phyloP scores from a whole-genome alignment of 139 green algal genomes.

The Pseudopediastrum boryanum region DNA sequence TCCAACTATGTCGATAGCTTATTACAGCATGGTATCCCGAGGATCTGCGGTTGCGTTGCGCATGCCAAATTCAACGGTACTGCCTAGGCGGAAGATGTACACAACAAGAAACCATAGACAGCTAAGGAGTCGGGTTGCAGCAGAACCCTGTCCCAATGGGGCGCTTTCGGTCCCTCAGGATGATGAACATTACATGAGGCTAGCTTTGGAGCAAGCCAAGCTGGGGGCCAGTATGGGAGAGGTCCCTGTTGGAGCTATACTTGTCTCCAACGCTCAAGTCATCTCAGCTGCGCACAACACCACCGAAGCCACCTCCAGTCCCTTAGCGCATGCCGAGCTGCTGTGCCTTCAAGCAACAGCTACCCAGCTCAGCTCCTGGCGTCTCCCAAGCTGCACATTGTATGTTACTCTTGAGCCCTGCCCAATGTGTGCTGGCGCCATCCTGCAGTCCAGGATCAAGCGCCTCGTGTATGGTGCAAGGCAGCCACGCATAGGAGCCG shows the following conservation, averaged over 20 bases:
- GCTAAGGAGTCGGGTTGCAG: too few species aligned
- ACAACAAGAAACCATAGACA: too few species aligned
- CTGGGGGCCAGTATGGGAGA: slow-evolving; percentile 57
- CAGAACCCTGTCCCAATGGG: too few species aligned
- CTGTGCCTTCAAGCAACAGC: slow-evolving; percentile 67
- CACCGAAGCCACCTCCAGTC: slow-evolving; percentile 55
- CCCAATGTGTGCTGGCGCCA: slow-evolving; percentile 93
- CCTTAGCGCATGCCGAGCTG: slow-evolving; percentile 90
- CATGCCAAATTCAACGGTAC: too few species aligned
- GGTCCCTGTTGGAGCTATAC: slow-evolving; percentile 85
- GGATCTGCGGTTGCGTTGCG: too few species aligned
- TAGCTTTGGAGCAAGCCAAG: slow-evolving; percentile 54
- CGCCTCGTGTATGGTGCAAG: slow-evolving; percentile 87
- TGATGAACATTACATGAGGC: slow-evolving; percentile 58
- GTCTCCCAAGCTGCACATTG: slow-evolving; percentile 77
- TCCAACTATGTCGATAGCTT: too few species aligned
- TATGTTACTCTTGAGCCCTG: slow-evolving; percentile 96
- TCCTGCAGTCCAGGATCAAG: slow-evolving; percentile 82
- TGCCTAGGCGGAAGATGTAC: too few species aligned
- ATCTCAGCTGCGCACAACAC: slow-evolving; percentile 70
- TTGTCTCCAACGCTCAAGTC: slow-evolving; percentile 58
- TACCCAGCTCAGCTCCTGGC: slow-evolving; percentile 57
- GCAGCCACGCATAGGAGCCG: slow-evolving; percentile 80
- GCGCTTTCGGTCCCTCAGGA: too few species aligned
- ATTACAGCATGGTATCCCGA: too few species aligned